phyloP scores from a whole-genome alignment of 2,329 filamentous ascomycete species.

The Diplodia mutila region DNA sequence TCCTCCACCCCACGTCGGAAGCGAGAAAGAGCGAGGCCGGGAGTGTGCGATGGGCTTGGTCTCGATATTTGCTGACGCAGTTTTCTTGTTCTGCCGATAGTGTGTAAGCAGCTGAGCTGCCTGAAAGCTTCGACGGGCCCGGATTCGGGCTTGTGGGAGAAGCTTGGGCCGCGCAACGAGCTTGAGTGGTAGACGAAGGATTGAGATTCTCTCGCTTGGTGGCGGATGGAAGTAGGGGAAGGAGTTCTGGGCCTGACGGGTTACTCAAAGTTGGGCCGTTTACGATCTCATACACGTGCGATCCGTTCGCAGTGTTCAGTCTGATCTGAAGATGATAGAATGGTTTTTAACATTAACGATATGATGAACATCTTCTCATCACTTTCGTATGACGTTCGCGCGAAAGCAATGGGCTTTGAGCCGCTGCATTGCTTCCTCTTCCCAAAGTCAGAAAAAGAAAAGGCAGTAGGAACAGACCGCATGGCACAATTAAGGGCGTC shows the following conservation, averaged over 20 bases:
- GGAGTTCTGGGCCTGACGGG: background rate
- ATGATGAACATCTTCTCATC: background rate
- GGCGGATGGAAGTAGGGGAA: background rate
- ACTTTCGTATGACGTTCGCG: background rate
- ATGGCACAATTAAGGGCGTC: background rate
- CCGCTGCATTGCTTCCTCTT: background rate
- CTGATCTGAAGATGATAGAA: background rate
- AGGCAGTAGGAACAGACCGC: background rate
- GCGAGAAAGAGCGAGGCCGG: too few species aligned
- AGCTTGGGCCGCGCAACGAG: background rate
- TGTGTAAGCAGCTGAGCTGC: constrained; percentile 23
- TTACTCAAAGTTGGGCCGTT: background rate
- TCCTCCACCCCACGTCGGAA: too few species aligned
- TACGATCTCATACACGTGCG: background rate
- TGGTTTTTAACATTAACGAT: background rate
- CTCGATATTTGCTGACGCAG: background rate
- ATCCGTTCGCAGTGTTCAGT: background rate
- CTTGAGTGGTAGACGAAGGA: constrained; percentile 2
- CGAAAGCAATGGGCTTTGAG: background rate
- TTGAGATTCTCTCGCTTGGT: background rate
- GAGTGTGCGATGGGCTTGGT: background rate
- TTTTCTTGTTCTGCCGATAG: background rate
- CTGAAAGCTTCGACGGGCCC: constrained; percentile 4
- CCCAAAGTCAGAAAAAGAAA: background rate
- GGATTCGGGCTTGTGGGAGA: background rate